Evolutionary conservation across 495 filamentous ascomycete genomes (phyloP).

Genomic region (Paragyromitra xinjiangensis): DNA sequence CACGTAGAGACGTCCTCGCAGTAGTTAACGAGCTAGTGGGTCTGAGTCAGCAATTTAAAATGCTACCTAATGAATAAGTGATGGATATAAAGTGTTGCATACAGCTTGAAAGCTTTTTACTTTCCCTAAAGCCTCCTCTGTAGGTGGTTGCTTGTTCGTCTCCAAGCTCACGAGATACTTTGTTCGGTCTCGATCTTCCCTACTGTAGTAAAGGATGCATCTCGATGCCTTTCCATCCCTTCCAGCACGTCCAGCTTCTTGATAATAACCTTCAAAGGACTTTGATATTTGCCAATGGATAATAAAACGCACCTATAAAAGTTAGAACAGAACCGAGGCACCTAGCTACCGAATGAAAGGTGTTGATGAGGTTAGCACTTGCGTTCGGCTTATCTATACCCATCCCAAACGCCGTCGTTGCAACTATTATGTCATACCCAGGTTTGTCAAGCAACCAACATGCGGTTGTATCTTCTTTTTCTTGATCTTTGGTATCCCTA

Average conservation of each 20-base stretch:
- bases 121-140: conserved; percentile 58
- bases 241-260: conserved; percentile 92
- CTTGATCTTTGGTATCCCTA: conserved; percentile 57
- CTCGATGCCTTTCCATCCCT: conserved; percentile 84
- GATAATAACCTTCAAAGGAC: conserved; percentile 93
- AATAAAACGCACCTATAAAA: conserved; percentile 76
- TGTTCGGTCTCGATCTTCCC: conserved; percentile 80
- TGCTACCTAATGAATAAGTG: neutral
- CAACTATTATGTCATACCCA: conserved; percentile 89
- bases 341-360: neutral
- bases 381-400: conserved; percentile 89
- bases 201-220: conserved; percentile 88
- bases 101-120: conserved; percentile 61
- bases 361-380: neutral
- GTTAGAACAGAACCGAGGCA: neutral
- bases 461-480: conserved; percentile 70
- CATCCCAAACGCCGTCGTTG: conserved; percentile 97
- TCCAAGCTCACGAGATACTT: conserved; percentile 66
- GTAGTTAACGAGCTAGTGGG: conserved; percentile 74
- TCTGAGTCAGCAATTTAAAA: conserved; percentile 39
- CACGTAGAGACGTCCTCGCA: conserved; percentile 79
- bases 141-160: conserved; percentile 48
- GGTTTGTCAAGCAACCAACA: conserved; percentile 78
- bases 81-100: neutral
- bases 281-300: conserved; percentile 92